Percentiles rank a stretch among this genome's conserved stretches.
phyloP scores from a whole-genome alignment of 1,284 basidiomycete genomes.

The Puccinia sorghi region DNA sequence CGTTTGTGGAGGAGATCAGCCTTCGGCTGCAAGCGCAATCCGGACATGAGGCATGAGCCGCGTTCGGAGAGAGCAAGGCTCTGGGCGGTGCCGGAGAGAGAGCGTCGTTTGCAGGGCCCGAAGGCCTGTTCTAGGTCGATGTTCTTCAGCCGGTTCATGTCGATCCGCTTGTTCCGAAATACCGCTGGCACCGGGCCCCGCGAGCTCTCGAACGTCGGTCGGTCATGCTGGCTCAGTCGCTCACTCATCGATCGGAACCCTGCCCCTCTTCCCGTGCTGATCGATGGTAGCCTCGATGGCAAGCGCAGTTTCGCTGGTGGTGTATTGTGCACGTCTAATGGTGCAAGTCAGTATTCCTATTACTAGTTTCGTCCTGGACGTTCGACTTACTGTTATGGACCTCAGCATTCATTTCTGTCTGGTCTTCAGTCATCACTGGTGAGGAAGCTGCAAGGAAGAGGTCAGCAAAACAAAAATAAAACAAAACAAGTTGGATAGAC shows the following conservation, averaged over 20 bases:
- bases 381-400: background rate
- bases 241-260: constrained; percentile 18
- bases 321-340: background rate
- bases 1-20: background rate
- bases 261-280: background rate
- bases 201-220: constrained; percentile 12
- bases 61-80: background rate
- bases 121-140: constrained; percentile 16
- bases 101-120: constrained; percentile 22
- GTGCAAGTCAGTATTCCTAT: background rate
- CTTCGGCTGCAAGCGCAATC: background rate
- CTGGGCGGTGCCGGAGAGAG: constrained; percentile 8
- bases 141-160: constrained; percentile 19
- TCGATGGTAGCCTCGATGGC: constrained; percentile 1
- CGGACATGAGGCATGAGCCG: background rate
- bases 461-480: too few species aligned
- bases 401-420: background rate
- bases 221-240: background rate
- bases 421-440: background rate
- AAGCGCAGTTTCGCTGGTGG: background rate
- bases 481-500: too few species aligned
- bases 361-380: background rate
- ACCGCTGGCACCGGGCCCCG: constrained; percentile 24
- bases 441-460: constrained; percentile 9
- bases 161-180: constrained; percentile 27